Evolutionary conservation across 257 asterid genomes (phyloP), one percentile per base, ranked within the genome.

Genomic region (Nicotiana benthamiana): DNA sequence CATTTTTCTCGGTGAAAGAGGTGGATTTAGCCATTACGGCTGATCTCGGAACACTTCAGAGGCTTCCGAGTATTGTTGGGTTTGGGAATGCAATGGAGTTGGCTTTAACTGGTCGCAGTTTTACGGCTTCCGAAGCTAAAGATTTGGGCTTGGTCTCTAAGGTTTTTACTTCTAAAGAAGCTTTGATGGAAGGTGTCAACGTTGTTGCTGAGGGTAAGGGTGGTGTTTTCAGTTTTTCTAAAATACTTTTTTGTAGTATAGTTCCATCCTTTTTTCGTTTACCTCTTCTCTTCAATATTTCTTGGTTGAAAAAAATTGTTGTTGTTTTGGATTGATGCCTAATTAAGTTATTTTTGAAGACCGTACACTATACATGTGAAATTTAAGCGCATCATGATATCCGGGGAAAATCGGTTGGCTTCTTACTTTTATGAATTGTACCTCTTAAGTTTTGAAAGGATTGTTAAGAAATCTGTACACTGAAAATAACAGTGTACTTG

Each of bases 11-110:
- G 12, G 97, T 95, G 84, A 93, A 92, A 85, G 99, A 92, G 87
- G 99, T 95, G 82, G 99, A 95, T 51, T 79, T 94, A 85, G 97
- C 87, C 1, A 87, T 95, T 80, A 81, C 92, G 4, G 98, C 98
- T 51, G 98, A 95, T 87, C 85, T 96, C 5, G 98, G 98, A 75
- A 85, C 98, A 74, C 92, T 96, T 43, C 98, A 96, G 94, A 88
- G 99, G 91, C 92, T 96, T 59, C 97, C 97, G 3, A 83, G 83
- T 18, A 90, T 96, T 36, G 96, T 96, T 0, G 99, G 99, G 66
- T 91, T 83, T 60, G 99, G 94, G 12, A 91, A 87, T 30, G 98
- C 99, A 0, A 95, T 91, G 98, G 99, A 93, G 64, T 81, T 95
- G 84, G 90, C 97, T 26, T 80, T 95, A 84, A 95, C 98, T 52